phyloP scores from a whole-genome alignment of 371 early-diverging fungal genomes.

The Smittium culicis region DNA sequence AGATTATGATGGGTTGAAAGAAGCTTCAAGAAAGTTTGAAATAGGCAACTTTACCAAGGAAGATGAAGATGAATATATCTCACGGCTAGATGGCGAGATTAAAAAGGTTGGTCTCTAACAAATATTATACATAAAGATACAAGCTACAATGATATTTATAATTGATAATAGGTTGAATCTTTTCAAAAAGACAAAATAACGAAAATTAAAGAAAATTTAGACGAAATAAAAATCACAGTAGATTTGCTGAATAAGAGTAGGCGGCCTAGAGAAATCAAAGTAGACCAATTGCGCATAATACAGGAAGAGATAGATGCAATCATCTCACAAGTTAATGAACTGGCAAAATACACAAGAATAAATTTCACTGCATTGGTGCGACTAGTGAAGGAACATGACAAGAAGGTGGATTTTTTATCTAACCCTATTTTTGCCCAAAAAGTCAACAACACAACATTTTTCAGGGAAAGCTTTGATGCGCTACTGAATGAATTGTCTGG shows the following conservation, averaged over 20 bases:
- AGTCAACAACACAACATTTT: conserved; percentile 73
- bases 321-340: conserved; percentile 74
- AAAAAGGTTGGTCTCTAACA: too few relatives aligned
- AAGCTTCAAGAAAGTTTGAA: conserved; percentile 49
- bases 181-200: conserved; percentile 81
- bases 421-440: conserved; percentile 77
- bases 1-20: conserved; percentile 82
- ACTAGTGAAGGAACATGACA: conserved; percentile 95
- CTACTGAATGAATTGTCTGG: conserved; percentile 77
- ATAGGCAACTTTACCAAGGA: conserved; percentile 40
- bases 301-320: conserved; percentile 67
- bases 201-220: conserved; percentile 66
- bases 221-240: conserved; percentile 53
- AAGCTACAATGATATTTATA: too few relatives aligned
- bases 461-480: conserved; percentile 78
- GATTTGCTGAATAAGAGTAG: conserved; percentile 42
- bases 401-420: conserved; percentile 69
- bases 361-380: conserved; percentile 94
- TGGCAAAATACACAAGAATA: conserved; percentile 80
- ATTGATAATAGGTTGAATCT: conserved; percentile 57
- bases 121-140: too few relatives aligned
- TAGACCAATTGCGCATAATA: conserved; percentile 32
- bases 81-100: conserved; percentile 71
- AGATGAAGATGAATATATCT: conserved; percentile 74
- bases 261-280: conserved; percentile 39